phyloP scores from a whole-genome alignment of 2,329 filamentous ascomycete genomes.

The Talaromyces sp. region DNA sequence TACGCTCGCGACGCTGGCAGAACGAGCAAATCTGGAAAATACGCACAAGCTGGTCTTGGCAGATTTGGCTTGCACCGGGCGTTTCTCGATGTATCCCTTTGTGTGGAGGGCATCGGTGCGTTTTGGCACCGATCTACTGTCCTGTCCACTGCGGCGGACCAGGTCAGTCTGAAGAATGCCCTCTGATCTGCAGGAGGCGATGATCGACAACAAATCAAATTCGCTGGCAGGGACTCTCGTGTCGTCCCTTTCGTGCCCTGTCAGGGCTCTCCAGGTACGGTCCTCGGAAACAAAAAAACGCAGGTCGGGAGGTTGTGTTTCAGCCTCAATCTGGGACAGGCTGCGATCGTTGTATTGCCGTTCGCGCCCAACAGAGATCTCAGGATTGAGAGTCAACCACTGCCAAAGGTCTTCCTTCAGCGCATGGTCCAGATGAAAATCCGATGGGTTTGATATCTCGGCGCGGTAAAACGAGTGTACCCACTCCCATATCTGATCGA shows the following conservation, averaged over 20 bases:
- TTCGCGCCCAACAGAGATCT: constrained; percentile 46
- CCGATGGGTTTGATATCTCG: not conserved
- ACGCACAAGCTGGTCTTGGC: constrained; percentile 52
- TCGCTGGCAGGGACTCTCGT: constrained; percentile 49
- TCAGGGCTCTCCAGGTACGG: constrained; percentile 54
- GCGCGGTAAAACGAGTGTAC: constrained; percentile 1
- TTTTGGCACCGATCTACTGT: constrained; percentile 59
- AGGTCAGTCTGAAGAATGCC: constrained; percentile 56
- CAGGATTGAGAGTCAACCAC: constrained; percentile 51
- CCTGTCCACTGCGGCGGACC: constrained; percentile 51
- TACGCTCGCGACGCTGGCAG: constrained; percentile 10
- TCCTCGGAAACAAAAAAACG: constrained; percentile 47
- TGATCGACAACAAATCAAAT: constrained; percentile 53
- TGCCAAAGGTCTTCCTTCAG: constrained; percentile 52
- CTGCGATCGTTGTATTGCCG: constrained; percentile 35
- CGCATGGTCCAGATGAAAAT: constrained; percentile 36
- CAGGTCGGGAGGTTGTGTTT: not conserved
- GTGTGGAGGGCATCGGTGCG: constrained; percentile 51
- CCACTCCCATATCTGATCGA: constrained; percentile 4
- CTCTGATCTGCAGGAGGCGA: constrained; percentile 47
- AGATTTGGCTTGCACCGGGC: constrained; percentile 41
- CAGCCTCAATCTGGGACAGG: constrained; percentile 35
- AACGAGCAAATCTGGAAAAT: constrained; percentile 43
- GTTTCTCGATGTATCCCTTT: constrained; percentile 59
- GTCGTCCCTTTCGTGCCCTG: constrained; percentile 54